Evolutionary conservation across 352 stramenopile genomes (phyloP).

Genomic region (Saprolegnia parasitica): DNA sequence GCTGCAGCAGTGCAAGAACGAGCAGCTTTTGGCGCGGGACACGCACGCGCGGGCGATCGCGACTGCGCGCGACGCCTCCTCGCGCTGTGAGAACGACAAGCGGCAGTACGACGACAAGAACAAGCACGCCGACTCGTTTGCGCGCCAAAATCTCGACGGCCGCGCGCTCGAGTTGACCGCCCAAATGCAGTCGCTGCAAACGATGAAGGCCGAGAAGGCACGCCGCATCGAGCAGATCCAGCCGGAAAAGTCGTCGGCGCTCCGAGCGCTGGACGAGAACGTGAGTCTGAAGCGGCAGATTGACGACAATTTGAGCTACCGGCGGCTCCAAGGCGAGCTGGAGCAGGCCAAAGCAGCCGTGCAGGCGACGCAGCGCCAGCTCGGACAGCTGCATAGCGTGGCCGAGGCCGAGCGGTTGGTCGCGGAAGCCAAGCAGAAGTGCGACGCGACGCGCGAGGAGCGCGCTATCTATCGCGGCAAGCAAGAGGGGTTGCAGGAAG

Average conservation of each 20-base stretch:
- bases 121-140: slow-evolving; percentile 38
- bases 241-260: slow-evolving; percentile 43
- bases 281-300: slow-evolving; percentile 68
- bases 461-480: slow-evolving; percentile 45
- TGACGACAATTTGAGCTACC: slow-evolving; percentile 72
- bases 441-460: slow-evolving; percentile 36
- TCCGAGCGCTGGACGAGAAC: slow-evolving; percentile 42
- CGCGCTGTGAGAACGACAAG: slow-evolving; percentile 42
- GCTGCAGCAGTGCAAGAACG: slow-evolving; percentile 31
- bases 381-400: slow-evolving; percentile 45
- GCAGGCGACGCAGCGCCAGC: slow-evolving; percentile 40
- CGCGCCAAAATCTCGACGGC: slow-evolving; percentile 40
- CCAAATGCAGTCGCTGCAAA: slow-evolving; percentile 38
- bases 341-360: slow-evolving; percentile 39
- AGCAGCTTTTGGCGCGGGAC: slow-evolving; percentile 38
- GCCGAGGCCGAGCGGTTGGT: slow-evolving; percentile 51
- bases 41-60: slow-evolving; percentile 35
- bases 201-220: slow-evolving; percentile 31
- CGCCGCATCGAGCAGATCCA: slow-evolving; percentile 39
- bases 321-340: slow-evolving; percentile 47
- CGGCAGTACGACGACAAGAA: slow-evolving; percentile 42
- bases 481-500: slow-evolving; percentile 47
- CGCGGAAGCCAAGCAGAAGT: slow-evolving; percentile 32
- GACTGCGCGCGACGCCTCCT: slow-evolving; percentile 38
- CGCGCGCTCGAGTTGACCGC: slow-evolving; percentile 46